Conservation (phyloP, 768 basidiomycete species). For the Lenzites betulinus region DNA sequence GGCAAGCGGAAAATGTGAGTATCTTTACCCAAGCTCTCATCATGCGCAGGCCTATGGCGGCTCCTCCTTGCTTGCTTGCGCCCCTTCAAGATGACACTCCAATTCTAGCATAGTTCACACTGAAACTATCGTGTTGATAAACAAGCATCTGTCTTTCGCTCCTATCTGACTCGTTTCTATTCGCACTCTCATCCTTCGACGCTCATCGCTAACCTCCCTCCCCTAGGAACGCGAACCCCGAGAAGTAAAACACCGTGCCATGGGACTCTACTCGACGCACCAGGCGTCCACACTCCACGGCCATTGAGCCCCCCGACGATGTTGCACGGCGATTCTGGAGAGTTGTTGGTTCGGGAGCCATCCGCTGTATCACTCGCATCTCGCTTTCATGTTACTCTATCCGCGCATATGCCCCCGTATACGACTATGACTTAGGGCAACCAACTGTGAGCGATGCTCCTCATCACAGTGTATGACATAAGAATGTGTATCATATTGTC, state of each 20-base stretch:
- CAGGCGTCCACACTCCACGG: conserved; percentile 19
- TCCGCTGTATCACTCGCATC: conserved; percentile 27
- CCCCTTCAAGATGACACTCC: conserved; percentile 54
- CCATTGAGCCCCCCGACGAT: conserved; percentile 14
- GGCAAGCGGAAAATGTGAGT: conserved; percentile 98
- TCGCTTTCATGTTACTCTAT: conserved; percentile 25
- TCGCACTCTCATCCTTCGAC: background rate
- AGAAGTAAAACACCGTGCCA: conserved; percentile 34
- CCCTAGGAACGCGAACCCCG: conserved; percentile 41
- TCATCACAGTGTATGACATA: no score
- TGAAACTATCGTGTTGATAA: conserved; percentile 85
- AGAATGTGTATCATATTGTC: no score
- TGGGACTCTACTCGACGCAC: conserved; percentile 20
- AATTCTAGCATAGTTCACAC: conserved; percentile 94
- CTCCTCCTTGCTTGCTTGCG: conserved; percentile 6
- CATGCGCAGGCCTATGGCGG: background rate
- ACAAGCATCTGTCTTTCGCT: conserved; percentile 97
- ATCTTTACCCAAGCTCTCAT: conserved; percentile 12
- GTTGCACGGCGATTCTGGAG: conserved; percentile 15
- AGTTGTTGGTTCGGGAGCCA: conserved; percentile 22
- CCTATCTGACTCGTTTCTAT: conserved; percentile 79
- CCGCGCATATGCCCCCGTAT: conserved; percentile 23
- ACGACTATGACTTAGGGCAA: conserved; percentile 23
- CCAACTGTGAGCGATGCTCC: background rate
- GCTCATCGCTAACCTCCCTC: conserved; percentile 14